Conservation (phyloP, 2,329 filamentous ascomycete species). For the Sarocladium brachiariae region DNA sequence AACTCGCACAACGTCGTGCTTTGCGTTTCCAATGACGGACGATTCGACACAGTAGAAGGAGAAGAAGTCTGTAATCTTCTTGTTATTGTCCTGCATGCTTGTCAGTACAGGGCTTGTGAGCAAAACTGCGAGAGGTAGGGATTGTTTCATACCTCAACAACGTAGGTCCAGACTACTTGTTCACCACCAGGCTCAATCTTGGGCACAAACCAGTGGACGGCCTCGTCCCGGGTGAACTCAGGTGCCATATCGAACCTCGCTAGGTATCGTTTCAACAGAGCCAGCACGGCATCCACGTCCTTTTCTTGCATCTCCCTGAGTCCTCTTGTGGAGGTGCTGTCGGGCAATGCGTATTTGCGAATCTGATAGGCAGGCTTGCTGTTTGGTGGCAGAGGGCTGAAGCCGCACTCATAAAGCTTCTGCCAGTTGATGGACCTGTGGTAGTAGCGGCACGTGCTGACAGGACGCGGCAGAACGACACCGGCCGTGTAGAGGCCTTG, state of each 20-base stretch:
- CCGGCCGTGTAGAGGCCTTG: conserved; percentile 96
- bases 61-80: conserved; percentile 91
- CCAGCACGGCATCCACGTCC: conserved; percentile 70
- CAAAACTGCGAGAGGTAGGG: background rate
- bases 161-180: conserved; percentile 89
- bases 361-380: conserved; percentile 84
- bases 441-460: conserved; percentile 92
- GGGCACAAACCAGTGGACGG: conserved; percentile 81
- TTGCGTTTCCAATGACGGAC: conserved; percentile 75
- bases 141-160: conserved; percentile 60
- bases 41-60: conserved; percentile 96
- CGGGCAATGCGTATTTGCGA: conserved; percentile 76
- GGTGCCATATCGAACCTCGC: conserved; percentile 78
- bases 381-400: conserved; percentile 76
- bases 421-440: conserved; percentile 92
- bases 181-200: conserved; percentile 52
- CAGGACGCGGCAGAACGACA: conserved; percentile 80
- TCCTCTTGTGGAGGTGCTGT: conserved; percentile 63
- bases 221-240: conserved; percentile 70
- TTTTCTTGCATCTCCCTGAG: conserved; percentile 72
- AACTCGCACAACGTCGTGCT: conserved; percentile 73
- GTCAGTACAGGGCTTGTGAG: background rate
- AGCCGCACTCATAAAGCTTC: conserved; percentile 91
- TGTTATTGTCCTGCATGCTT: conserved; percentile 43
- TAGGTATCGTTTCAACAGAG: conserved; percentile 71